Conservation (phyloP, 2,329 filamentous ascomycete genomes). For the Trichoderma brevicompactum region DNA sequence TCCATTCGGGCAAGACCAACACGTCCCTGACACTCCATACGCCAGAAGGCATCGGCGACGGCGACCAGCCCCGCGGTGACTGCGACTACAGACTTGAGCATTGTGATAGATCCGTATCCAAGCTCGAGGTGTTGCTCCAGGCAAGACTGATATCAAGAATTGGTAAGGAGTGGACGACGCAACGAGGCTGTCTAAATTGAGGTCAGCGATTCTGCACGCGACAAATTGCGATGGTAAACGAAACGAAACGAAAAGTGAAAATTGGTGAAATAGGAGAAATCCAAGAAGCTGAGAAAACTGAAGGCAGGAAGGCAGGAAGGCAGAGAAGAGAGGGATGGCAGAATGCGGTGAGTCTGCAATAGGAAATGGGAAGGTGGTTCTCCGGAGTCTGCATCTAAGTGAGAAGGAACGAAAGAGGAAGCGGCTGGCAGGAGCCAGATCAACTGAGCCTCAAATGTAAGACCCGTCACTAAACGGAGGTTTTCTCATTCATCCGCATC, state of each 20-base stretch:
- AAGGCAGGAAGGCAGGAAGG: not conserved
- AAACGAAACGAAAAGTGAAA: not conserved
- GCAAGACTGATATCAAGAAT: slow-evolving; percentile 28
- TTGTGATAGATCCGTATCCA: slow-evolving; percentile 37
- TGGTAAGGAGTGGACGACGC: slow-evolving; percentile 44
- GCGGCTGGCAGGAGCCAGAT: slow-evolving; percentile 15
- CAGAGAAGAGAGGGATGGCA: not conserved
- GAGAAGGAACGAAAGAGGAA: slow-evolving; percentile 13
- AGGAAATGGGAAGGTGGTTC: slow-evolving; percentile 12
- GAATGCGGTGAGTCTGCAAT: slow-evolving; percentile 9
- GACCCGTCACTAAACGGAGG: slow-evolving; percentile 4
- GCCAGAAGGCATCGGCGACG: slow-evolving; percentile 75
- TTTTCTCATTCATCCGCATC: slow-evolving; percentile 8
- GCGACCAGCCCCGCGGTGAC: slow-evolving; percentile 43
- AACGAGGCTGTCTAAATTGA: slow-evolving; percentile 41
- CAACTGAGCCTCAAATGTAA: slow-evolving; percentile 1
- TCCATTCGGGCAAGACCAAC: slow-evolving; percentile 75
- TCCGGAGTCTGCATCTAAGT: not conserved
- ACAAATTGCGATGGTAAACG: not conserved
- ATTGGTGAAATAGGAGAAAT: not conserved
- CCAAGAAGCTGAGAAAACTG: not conserved
- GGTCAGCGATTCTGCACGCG: slow-evolving; percentile 15
- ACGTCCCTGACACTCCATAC: slow-evolving; percentile 78
- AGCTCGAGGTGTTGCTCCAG: slow-evolving; percentile 32
- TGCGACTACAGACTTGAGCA: slow-evolving; percentile 43